phyloP scores from a whole-genome alignment of 1,139 yeast species.

The Nakaseomyces bracarensis region DNA sequence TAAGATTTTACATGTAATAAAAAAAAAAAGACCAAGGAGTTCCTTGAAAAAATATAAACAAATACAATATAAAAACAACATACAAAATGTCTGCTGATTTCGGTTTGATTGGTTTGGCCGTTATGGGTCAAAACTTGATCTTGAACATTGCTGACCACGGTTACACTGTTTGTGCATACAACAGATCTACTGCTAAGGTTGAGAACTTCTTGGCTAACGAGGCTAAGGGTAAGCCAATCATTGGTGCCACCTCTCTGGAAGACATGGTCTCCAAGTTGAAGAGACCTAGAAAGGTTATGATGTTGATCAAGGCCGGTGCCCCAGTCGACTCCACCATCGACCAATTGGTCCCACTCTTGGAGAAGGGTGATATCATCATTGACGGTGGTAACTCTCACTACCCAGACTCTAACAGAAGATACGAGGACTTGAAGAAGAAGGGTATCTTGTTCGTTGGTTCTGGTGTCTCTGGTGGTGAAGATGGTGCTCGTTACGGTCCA shows the following conservation, averaged over 20 bases:
- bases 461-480: slow-evolving; percentile 99
- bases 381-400: slow-evolving; percentile 99
- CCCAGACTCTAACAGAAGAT: slow-evolving; percentile 98
- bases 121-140: slow-evolving; percentile 98
- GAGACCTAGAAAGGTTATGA: slow-evolving; percentile 92
- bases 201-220: slow-evolving; percentile 88
- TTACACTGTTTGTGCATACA: slow-evolving; percentile 92
- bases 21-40: not conserved
- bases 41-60: not conserved
- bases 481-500: slow-evolving; percentile 99
- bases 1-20: not conserved
- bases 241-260: slow-evolving; percentile 89
- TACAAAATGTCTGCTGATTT: slow-evolving; percentile 62
- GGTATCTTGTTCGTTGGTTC: slow-evolving; percentile 94
- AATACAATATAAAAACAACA: not conserved
- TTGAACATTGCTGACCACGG: slow-evolving; percentile 98
- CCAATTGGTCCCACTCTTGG: slow-evolving; percentile 83
- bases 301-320: slow-evolving; percentile 92
- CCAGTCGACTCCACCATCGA: slow-evolving; percentile 91
- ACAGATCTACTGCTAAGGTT: slow-evolving; percentile 94
- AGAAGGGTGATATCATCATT: slow-evolving; percentile 94
- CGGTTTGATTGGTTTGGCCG: slow-evolving; percentile 99
- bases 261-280: slow-evolving; percentile 85
- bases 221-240: slow-evolving; percentile 92
- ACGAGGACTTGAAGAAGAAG: slow-evolving; percentile 74